phyloP scores from a whole-genome alignment of 2,329 filamentous ascomycete genomes.

The Cladosporium sp. region DNA sequence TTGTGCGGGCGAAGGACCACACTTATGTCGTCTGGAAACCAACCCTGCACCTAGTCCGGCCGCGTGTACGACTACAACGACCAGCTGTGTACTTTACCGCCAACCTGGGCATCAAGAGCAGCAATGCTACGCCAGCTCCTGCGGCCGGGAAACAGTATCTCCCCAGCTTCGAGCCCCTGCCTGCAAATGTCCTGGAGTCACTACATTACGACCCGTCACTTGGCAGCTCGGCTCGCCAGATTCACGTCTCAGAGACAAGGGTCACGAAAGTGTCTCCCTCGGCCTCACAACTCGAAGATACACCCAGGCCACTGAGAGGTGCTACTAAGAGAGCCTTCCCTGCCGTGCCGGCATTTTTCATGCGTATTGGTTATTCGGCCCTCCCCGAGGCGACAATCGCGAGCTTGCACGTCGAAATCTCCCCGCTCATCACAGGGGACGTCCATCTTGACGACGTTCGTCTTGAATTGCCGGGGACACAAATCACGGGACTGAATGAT shows the following conservation, averaged over 20 bases:
- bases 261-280: conserved; percentile 73
- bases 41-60: conserved; percentile 33
- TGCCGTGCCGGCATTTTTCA: conserved; percentile 69
- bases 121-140: conserved; percentile 50
- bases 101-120: conserved; percentile 23
- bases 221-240: conserved; percentile 52
- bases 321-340: conserved; percentile 63
- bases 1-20: conserved; percentile 25
- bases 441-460: conserved; percentile 61
- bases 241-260: conserved; percentile 69
- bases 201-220: conserved; percentile 67
- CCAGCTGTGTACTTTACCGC: conserved; percentile 65
- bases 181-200: conserved; percentile 74
- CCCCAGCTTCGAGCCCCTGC: conserved; percentile 65
- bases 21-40: conserved; percentile 34
- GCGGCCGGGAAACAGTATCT: conserved; percentile 64
- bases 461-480: conserved; percentile 59
- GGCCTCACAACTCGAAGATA: conserved; percentile 60
- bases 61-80: conserved; percentile 63
- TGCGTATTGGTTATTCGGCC: conserved; percentile 70
- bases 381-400: conserved; percentile 44
- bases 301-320: conserved; percentile 63
- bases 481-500: conserved; percentile 46
- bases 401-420: conserved; percentile 34
- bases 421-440: conserved; percentile 29